Base-by-base conservation (phyloP, 768 basidiomycete species). In the Guyanaporus albipodus region DNA sequence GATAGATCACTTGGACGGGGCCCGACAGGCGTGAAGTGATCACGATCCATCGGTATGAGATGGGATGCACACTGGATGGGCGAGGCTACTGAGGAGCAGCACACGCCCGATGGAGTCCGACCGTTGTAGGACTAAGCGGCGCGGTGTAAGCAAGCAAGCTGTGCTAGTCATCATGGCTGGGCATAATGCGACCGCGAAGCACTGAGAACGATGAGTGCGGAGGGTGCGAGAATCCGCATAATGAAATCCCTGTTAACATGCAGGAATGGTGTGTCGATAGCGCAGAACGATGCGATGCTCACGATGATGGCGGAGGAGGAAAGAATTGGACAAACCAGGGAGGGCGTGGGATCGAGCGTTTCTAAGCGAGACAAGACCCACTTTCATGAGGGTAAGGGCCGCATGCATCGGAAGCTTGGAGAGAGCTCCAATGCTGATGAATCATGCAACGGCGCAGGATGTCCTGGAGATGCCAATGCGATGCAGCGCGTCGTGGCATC, bases 201-300 rank as follows among this genome's bases (percentile, higher is more conserved):
- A 23, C 8, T 11, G 42, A 40, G 40, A 27, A 41, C 19, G 24
- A 36, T 32, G 37, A 28, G 35, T 10, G 10, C 12, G 46, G 17
- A 34, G 4, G 22, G 9, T 21, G 23, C 39, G 40, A 37, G 10
- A 36, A 37, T 32, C 42, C 21, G 24, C 23, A 42, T 28, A n/a
- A 35, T 8, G 22, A 8, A 14, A 35, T 29, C 6, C 43, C 42
- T 57, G 55, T 22, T 35, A 41, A 55, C 61, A 59, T 54, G 61
- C 54, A 53, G 42, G 27, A 48, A 56, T 54, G 62, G 52, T 54
- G 52, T 8, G 52, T 52, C 36, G 50, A 48, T n/a, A 50, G 31
- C 44, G 40, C 40, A 50, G 36, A 29, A 28, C 29, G 43, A 52
- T 39, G 46, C 50, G 29, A 39, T 50, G 50, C 32, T 17, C 42